Percentiles rank a stretch among this genome's conserved stretches.
These are phyloP conservation scores for Hortiboletus campestris DNA, from an alignment of 768 basidiomycete genomes.

Conservation along the genomic window DNA sequence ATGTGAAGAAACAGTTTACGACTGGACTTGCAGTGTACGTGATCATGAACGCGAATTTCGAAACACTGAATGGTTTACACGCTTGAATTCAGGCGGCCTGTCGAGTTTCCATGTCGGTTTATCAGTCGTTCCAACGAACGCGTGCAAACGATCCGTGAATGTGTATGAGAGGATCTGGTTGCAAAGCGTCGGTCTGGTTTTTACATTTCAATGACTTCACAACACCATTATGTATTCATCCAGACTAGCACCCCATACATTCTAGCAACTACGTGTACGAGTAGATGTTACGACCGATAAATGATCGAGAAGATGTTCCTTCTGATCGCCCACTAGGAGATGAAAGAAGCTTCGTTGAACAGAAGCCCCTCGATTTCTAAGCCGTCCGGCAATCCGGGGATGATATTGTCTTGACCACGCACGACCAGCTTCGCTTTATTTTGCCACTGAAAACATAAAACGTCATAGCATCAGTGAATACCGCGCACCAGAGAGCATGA, in stretches of 20 bases:
- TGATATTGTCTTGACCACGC: conserved; percentile 39
- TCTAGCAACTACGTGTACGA: conserved; percentile 10
- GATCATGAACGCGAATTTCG: background rate
- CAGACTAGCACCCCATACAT: background rate
- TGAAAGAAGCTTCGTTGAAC: conserved; percentile 92
- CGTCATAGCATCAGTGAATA: background rate
- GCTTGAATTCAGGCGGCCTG: conserved; percentile 13
- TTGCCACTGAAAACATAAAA: conserved; percentile 44
- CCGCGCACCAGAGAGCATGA: background rate
- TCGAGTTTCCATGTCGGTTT: conserved; percentile 24
- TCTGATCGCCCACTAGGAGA: conserved; percentile 45
- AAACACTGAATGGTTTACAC: no score
- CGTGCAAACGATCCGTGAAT: background rate
- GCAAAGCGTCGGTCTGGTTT: no score
- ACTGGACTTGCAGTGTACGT: conserved; percentile 22
- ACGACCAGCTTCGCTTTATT: conserved; percentile 54
- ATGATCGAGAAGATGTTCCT: background rate
- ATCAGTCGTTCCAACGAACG: conserved; percentile 16
- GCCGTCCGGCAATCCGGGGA: conserved; percentile 40
- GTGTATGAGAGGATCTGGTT: background rate
- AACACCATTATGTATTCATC: conserved; percentile 1
- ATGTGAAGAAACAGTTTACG: conserved; percentile 22
- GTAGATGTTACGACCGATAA: background rate
- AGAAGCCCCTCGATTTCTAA: conserved; percentile 59
- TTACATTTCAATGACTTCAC: background rate